Conservation (phyloP, 2,329 filamentous ascomycete genomes). For the Alternaria rosae region DNA sequence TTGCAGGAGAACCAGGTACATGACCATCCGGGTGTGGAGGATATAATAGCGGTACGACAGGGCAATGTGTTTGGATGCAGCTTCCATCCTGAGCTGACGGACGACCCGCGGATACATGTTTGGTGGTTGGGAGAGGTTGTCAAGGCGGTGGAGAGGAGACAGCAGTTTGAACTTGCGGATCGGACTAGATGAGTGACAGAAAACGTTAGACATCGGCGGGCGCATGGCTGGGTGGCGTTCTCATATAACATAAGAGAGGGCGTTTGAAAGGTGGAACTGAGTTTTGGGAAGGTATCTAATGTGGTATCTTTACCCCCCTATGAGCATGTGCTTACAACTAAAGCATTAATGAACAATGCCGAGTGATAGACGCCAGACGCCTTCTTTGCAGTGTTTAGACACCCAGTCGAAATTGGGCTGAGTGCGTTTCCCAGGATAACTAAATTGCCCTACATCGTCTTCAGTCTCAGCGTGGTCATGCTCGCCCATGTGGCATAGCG, state of each 20-base stretch:
- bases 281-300: conserved; percentile 7
- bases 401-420: not conserved
- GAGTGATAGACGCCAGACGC: conserved; percentile 25
- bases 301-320: not conserved
- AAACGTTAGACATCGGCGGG: not conserved
- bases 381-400: conserved; percentile 19
- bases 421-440: not conserved
- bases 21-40: conserved; percentile 57
- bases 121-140: conserved; percentile 87
- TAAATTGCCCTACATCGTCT: not conserved
- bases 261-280: conserved; percentile 16
- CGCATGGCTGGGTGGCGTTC: not conserved
- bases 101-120: conserved; percentile 84
- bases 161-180: conserved; percentile 42
- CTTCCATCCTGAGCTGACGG: conserved; percentile 93
- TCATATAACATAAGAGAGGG: conserved; percentile 14
- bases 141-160: conserved; percentile 40
- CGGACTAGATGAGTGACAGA: conserved; percentile 25
- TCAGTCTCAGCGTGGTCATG: not conserved
- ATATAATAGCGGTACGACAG: conserved; percentile 89
- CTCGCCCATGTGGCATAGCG: not conserved
- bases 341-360: not conserved
- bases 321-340: conserved; percentile 1
- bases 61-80: conserved; percentile 93
- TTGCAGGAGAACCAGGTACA: conserved; percentile 57